Percentiles rank a stretch among this genome's conserved stretches.
These are phyloP conservation scores for Actinomortierella wolfii DNA, from an alignment of 371 early-diverging fungal species.

Conservation along the genomic window DNA sequence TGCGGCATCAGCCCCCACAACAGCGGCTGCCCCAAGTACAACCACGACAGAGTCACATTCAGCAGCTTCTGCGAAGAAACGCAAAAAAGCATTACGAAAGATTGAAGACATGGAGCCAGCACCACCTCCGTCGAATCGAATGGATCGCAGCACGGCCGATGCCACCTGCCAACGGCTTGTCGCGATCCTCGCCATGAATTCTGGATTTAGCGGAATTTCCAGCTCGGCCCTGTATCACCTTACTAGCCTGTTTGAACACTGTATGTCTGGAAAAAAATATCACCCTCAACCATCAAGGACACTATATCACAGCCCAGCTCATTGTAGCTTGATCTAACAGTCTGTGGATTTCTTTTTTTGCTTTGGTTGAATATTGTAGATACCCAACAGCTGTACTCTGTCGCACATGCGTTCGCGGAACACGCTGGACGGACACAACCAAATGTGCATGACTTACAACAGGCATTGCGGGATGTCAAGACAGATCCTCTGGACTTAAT, in stretches of 20 bases:
- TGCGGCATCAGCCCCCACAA: background rate
- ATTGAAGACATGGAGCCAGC: background rate
- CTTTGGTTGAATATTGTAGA: slow-evolving; percentile 35
- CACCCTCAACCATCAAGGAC: no score
- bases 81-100: background rate
- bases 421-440: slow-evolving; percentile 58
- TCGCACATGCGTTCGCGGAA: slow-evolving; percentile 57
- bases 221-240: slow-evolving; percentile 52
- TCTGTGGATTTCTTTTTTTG: background rate
- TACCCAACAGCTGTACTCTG: slow-evolving; percentile 52
- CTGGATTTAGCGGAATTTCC: slow-evolving; percentile 56
- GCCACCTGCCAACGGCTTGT: slow-evolving; percentile 28
- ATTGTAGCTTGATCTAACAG: no score
- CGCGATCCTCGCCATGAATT: slow-evolving; percentile 34
- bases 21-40: background rate
- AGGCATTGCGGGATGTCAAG: slow-evolving; percentile 49
- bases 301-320: no score
- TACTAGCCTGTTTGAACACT: slow-evolving; percentile 49
- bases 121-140: slow-evolving; percentile 6
- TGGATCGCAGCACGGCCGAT: slow-evolving; percentile 30
- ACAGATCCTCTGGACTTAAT: slow-evolving; percentile 41
- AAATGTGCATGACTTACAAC: slow-evolving; percentile 57
- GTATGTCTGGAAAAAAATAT: slow-evolving; percentile 45
- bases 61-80: background rate
- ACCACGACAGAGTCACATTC: background rate